Base-by-base conservation (phyloP, 2,329 filamentous ascomycete species). In the Cladosporium sp. region DNA sequence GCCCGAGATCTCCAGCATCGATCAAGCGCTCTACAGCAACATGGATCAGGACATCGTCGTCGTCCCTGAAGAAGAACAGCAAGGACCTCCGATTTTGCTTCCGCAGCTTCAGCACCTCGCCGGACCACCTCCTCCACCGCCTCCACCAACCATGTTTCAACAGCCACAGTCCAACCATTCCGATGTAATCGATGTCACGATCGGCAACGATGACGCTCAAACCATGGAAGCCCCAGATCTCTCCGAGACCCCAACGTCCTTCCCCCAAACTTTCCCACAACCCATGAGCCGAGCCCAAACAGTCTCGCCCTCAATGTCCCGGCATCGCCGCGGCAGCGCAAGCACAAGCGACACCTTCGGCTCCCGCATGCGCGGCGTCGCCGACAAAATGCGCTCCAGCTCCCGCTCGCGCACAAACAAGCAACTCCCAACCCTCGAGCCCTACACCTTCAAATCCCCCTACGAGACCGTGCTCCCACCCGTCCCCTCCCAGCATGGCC, bases 41-140 rank as follows among this genome's bases (percentile, higher is more conserved):
- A 57, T 59, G 46, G 68, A 69, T 9, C 64, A 73, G 46, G 66
- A 75, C 4, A 65, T 76, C 46, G 70, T 77, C 33, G 65, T 76
- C 42, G 66, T 76, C 37, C 70, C 72, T 16, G 65, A 70, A 62
- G 59, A 59, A 13, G 62, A 55, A 44, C 57, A 59, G 35, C 54
- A 55, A 14, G 59, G 43, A 16, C 56, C 62, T 19, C 76, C 78
- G 9, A 69, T 82, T 9, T 57, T 66, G 43, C 72, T 85, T 14
- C 78, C 81, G 6, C 79, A 85, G 61, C 72, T 85, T 9, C 80
- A 83, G 61, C 82, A 84, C 64, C 70, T 85, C 13, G 77, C 75
- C 19, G 71, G 67, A 9, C 78, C 79, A 9, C 78, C 79, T 1
- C 65, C 68, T 9, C 69, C 69, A 10, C 68, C 68, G 32, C 69